A percentile compares a stretch with the other conserved stretches of the same genome.
phyloP scores from a whole-genome alignment of 2,329 filamentous ascomycete species.

The Metarhizium humberi region DNA sequence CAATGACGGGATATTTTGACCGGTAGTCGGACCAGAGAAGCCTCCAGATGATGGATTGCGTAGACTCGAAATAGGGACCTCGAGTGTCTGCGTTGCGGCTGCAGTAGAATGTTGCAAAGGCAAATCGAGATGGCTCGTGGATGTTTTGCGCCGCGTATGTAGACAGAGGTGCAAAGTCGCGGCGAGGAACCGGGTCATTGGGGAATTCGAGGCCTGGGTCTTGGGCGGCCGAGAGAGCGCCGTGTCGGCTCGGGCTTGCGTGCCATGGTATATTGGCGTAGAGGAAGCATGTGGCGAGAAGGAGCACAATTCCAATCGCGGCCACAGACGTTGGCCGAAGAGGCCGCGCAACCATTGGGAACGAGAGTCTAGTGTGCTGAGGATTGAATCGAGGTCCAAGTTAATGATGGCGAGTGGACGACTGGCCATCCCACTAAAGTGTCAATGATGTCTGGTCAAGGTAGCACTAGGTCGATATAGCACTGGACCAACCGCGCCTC shows the following conservation, averaged over 20 bases:
- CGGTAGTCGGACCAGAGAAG: constrained; percentile 2
- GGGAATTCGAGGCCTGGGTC: constrained; percentile 2
- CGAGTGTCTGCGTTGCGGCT: constrained; percentile 1
- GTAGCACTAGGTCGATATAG: too few species aligned
- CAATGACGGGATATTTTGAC: not conserved
- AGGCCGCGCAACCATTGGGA: not conserved
- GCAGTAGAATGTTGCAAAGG: constrained; percentile 1
- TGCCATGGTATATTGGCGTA: not conserved
- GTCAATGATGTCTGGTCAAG: too few species aligned
- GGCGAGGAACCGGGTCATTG: constrained; percentile 1
- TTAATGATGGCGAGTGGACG: too few species aligned
- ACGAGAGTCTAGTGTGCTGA: too few species aligned
- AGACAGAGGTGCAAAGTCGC: not conserved
- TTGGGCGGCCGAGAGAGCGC: not conserved
- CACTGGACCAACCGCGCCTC: too few species aligned
- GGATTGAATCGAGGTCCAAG: too few species aligned
- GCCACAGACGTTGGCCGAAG: not conserved
- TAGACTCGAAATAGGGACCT: not conserved
- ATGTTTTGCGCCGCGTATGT: constrained; percentile 1
- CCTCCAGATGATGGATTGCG: constrained; percentile 2
- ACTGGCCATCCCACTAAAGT: too few species aligned
- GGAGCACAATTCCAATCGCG: not conserved
- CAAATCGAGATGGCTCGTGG: not conserved
- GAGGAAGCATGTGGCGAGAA: not conserved
- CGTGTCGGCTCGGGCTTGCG: not conserved